Evolutionary conservation across 257 asterid genomes (phyloP).

Genomic region (Dorcoceras hygrometricum): DNA sequence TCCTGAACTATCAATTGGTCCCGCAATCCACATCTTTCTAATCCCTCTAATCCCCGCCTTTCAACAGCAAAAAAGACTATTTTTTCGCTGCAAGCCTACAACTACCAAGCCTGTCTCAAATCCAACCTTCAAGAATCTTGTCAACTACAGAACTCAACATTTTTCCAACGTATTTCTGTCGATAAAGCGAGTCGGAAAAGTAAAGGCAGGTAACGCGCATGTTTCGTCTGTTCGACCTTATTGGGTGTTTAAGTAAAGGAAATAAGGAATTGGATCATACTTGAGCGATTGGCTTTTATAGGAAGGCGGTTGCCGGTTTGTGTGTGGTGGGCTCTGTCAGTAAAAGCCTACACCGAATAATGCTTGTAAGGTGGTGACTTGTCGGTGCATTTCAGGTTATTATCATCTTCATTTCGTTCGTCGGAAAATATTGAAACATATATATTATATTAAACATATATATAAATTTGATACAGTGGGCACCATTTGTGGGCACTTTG

Average conservation of each 20-base stretch:
- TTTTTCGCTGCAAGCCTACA: conserved; percentile 12
- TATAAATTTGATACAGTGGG: too few species aligned
- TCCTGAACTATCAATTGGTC: conserved; percentile 53
- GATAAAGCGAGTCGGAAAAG: conserved; percentile 20
- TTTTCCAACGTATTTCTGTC: background rate
- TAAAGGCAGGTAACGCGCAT: conserved; percentile 30
- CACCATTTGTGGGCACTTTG: too few species aligned
- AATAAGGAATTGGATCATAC: conserved; percentile 1
- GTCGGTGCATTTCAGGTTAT: background rate
- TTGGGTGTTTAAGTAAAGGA: background rate
- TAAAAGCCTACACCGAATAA: background rate
- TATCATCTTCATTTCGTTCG: too few species aligned
- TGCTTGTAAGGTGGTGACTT: background rate
- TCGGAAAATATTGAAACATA: too few species aligned
- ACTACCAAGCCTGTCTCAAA: conserved; percentile 13
- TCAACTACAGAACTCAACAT: conserved; percentile 8
- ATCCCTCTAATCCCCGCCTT: conserved; percentile 6
- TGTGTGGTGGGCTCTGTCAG: background rate
- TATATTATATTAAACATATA: too few species aligned
- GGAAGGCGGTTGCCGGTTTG: background rate
- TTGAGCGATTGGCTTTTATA: background rate
- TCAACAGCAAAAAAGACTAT: background rate
- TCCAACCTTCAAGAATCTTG: conserved; percentile 17
- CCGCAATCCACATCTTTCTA: conserved; percentile 50
- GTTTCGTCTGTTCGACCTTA: background rate